Evolutionary conservation across 225 moss, liverwort and hornwort genomes (phyloP).

Genomic region (Pleurozium schreberi): DNA sequence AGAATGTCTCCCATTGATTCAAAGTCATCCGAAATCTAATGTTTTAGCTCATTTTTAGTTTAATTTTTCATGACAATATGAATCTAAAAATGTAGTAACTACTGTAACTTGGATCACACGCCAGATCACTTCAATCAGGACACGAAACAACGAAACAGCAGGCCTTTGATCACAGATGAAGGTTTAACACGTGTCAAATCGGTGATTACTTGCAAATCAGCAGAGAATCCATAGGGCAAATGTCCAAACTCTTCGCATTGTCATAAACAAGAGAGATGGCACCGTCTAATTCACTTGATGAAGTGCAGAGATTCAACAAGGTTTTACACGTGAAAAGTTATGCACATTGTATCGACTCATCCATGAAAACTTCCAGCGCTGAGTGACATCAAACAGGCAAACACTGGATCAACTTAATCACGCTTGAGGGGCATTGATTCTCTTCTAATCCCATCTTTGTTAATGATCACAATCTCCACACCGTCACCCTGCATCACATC

Average conservation of each 20-base stretch:
- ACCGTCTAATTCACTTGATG: neutral
- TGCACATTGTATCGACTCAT: conserved; percentile 7
- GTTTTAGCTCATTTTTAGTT: no score
- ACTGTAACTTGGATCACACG: neutral
- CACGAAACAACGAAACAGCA: neutral
- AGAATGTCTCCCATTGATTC: no score
- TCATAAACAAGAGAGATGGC: neutral
- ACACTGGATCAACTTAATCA: conserved; percentile 11
- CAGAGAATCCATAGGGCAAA: neutral
- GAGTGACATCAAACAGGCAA: neutral
- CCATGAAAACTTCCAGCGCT: neutral
- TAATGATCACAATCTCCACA: conserved; percentile 45
- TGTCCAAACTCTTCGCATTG: neutral
- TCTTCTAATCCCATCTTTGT: conserved; percentile 37
- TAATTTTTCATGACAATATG: no score
- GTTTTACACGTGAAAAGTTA: neutral
- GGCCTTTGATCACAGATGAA: neutral
- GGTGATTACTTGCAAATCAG: neutral
- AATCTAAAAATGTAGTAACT: neutral
- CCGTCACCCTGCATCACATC: conserved; percentile 32
- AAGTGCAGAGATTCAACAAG: neutral
- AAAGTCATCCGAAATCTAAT: no score
- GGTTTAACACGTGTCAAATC: neutral
- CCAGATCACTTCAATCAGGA: neutral
- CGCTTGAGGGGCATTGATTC: conserved; percentile 50